Evolutionary conservation across 2,329 filamentous ascomycete genomes (phyloP).

Genomic region (Fusarium acutatum): DNA sequence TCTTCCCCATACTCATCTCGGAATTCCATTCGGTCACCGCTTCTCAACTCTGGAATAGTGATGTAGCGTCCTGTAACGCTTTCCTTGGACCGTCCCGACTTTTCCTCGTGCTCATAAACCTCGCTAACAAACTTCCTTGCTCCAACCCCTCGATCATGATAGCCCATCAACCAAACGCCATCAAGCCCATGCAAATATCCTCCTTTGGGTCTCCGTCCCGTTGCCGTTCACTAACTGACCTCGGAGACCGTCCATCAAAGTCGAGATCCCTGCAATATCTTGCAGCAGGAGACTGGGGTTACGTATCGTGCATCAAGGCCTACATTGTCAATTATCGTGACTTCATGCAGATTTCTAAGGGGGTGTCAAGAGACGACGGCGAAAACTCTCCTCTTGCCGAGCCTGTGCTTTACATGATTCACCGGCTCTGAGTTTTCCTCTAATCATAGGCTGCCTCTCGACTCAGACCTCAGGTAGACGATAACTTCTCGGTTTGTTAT

Average conservation of each 20-base stretch:
- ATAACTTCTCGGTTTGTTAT: conserved; percentile 39
- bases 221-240: conserved; percentile 12
- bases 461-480: conserved; percentile 16
- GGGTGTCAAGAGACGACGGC: conserved; percentile 10
- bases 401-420: conserved; percentile 23
- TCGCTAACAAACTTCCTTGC: conserved; percentile 2
- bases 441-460: conserved; percentile 30
- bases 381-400: conserved; percentile 15
- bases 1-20: conserved; percentile 6
- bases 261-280: conserved; percentile 14
- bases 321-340: conserved; percentile 25
- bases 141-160: background rate
- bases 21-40: conserved; percentile 32
- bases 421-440: conserved; percentile 6
- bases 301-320: conserved; percentile 9
- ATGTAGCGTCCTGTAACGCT: conserved; percentile 8
- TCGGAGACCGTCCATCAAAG: conserved; percentile 26
- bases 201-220: background rate
- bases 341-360: conserved; percentile 3
- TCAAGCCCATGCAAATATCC: background rate
- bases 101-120: conserved; percentile 37
- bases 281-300: conserved; percentile 13
- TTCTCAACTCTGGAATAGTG: conserved; percentile 21
- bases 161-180: background rate
- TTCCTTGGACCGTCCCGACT: conserved; percentile 29